Conservation (phyloP, 176 grass and related monocot genomes). For the Oryza rufipogon region DNA sequence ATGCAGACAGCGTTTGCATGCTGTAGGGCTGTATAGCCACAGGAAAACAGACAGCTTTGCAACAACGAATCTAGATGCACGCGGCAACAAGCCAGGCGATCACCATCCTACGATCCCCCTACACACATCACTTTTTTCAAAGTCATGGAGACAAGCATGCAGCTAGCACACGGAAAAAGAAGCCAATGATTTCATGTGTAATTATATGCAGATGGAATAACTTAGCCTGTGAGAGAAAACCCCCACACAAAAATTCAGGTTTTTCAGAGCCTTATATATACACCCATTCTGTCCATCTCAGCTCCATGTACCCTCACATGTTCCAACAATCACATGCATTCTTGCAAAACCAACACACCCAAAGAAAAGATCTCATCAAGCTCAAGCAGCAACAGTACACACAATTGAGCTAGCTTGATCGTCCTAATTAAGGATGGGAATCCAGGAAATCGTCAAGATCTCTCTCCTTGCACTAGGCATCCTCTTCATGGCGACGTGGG, state of each 20-base stretch:
- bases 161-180: background rate
- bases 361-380: background rate
- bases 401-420: background rate
- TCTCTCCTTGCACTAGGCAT: constrained; percentile 17
- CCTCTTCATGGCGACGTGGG: constrained; percentile 44
- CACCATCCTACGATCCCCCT: background rate
- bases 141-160: background rate
- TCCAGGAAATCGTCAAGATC: constrained; percentile 3
- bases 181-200: background rate
- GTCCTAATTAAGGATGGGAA: background rate
- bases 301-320: constrained; percentile 4
- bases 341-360: background rate
- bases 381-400: background rate
- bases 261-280: constrained; percentile 25
- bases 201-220: constrained; percentile 3
- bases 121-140: background rate
- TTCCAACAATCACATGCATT: background rate
- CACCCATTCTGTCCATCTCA: background rate
- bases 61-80: background rate
- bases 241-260: background rate
- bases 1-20: background rate
- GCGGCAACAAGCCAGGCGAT: background rate
- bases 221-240: constrained; percentile 6
- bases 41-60: background rate
- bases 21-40: background rate